These are phyloP conservation scores for Xanthoconium stramineum DNA, from an alignment of 768 basidiomycete species.

Conservation along the genomic window DNA sequence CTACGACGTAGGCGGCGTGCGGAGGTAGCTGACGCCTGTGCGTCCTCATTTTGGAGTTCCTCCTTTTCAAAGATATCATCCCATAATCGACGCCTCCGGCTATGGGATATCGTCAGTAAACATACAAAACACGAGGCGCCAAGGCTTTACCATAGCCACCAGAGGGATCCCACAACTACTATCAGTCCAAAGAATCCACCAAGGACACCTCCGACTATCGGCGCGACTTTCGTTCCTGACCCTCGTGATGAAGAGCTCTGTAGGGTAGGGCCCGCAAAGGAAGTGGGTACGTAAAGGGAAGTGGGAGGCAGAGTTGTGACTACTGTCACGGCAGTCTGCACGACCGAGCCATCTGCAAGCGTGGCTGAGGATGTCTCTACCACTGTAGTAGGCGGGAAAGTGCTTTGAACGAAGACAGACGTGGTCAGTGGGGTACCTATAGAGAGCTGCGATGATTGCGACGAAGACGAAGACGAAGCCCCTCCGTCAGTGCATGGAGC, in stretches of 20 bases:
- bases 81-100: conserved; percentile 46
- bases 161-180: conserved; percentile 41
- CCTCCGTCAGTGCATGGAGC: conserved; percentile 35
- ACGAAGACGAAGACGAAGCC: conserved; percentile 8
- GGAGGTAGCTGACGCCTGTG: conserved; percentile 16
- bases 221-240: conserved; percentile 34
- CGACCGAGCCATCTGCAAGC: conserved; percentile 40
- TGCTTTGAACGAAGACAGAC: conserved; percentile 27
- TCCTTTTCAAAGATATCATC: conserved; percentile 53
- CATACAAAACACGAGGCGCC: conserved; percentile 2
- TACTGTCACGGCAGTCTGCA: conserved; percentile 34
- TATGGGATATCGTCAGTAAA: conserved; percentile 21
- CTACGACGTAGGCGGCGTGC: conserved; percentile 25
- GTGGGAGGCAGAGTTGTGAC: conserved; percentile 36
- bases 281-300: conserved; percentile 26
- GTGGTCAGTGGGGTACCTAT: conserved; percentile 16
- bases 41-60: conserved; percentile 21
- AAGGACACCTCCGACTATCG: conserved; percentile 52
- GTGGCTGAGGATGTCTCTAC: conserved; percentile 36
- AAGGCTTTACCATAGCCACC: conserved; percentile 47
- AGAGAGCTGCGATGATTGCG: conserved; percentile 8
- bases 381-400: conserved; percentile 32
- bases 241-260: conserved; percentile 15
- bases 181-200: conserved; percentile 54
- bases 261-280: conserved; percentile 11